Evolutionary conservation across 257 asterid species (phyloP).

Genomic region (Scutellaria galericulata): DNA sequence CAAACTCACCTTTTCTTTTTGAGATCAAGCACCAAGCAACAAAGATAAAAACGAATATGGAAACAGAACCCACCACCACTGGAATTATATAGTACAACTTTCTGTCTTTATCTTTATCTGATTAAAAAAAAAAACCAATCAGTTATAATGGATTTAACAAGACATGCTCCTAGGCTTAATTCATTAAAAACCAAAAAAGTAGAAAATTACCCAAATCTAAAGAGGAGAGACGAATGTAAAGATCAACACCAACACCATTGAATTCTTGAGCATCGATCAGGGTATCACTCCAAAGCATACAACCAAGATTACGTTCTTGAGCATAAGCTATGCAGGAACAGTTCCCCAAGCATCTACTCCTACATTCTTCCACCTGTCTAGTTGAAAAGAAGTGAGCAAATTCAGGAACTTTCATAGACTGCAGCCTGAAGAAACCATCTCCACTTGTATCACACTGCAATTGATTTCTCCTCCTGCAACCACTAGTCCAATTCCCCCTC

Average conservation of each 20-base stretch:
- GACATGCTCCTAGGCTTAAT: neutral
- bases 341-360: neutral
- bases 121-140: neutral
- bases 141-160: no score
- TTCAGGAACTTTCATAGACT: slow-evolving; percentile 26
- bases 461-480: slow-evolving; percentile 37
- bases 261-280: slow-evolving; percentile 9
- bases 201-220: slow-evolving; percentile 26
- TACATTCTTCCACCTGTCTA: neutral
- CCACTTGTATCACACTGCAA: slow-evolving; percentile 34
- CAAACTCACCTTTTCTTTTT: slow-evolving; percentile 32
- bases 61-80: slow-evolving; percentile 8
- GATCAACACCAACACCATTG: slow-evolving; percentile 26
- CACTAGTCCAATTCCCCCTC: slow-evolving; percentile 43
- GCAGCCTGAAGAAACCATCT: slow-evolving; percentile 39
- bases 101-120: slow-evolving; percentile 31
- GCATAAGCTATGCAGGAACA: slow-evolving; percentile 33
- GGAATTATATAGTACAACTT: slow-evolving; percentile 27
- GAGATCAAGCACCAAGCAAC: slow-evolving; percentile 32
- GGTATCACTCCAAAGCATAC: slow-evolving; percentile 22
- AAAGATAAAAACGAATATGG: neutral
- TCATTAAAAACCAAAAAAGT: neutral
- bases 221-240: slow-evolving; percentile 20
- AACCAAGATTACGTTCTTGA: slow-evolving; percentile 17
- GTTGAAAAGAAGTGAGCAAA: neutral